A percentile compares a stretch with the other conserved stretches of the same genome.
Evolutionary conservation across 129 eudicot genomes (phyloP).

Genomic region (Mikania micrantha): DNA sequence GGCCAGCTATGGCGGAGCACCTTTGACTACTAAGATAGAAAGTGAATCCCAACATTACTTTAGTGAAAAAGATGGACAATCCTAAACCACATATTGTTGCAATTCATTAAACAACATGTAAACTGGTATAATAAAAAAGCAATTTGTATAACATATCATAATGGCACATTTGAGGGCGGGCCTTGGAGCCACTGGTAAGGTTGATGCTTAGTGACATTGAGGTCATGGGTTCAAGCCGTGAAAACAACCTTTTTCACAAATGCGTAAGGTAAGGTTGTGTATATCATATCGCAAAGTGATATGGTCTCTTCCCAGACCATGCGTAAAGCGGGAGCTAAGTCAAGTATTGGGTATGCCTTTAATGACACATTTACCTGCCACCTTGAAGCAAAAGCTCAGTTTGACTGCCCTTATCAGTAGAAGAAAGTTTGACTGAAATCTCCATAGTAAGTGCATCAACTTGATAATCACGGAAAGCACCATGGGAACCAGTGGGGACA

Average conservation of each 20-base stretch:
- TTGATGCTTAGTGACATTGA: too few relatives aligned
- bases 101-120: not conserved
- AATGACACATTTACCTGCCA: conserved; percentile 58
- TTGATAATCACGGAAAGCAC: conserved; percentile 98
- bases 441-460: conserved; percentile 89
- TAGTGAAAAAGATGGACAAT: not conserved
- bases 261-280: too few relatives aligned
- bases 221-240: too few relatives aligned
- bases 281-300: too few relatives aligned
- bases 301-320: too few relatives aligned
- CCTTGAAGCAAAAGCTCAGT: conserved; percentile 55
- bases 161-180: conserved; percentile 10
- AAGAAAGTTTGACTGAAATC: conserved; percentile 46
- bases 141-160: not conserved
- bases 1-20: too few relatives aligned
- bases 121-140: not conserved
- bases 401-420: conserved; percentile 32
- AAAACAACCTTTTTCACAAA: too few relatives aligned
- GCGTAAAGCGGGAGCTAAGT: too few relatives aligned
- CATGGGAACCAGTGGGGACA: conserved; percentile 96
- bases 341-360: too few relatives aligned
- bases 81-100: not conserved
- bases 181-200: too few relatives aligned
- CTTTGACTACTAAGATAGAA: too few relatives aligned
- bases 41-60: too few relatives aligned